Percentiles rank a stretch among this genome's conserved stretches.
These are phyloP conservation scores for Tulasnella sp. DNA, from an alignment of 768 basidiomycete genomes.

Conservation along the genomic window DNA sequence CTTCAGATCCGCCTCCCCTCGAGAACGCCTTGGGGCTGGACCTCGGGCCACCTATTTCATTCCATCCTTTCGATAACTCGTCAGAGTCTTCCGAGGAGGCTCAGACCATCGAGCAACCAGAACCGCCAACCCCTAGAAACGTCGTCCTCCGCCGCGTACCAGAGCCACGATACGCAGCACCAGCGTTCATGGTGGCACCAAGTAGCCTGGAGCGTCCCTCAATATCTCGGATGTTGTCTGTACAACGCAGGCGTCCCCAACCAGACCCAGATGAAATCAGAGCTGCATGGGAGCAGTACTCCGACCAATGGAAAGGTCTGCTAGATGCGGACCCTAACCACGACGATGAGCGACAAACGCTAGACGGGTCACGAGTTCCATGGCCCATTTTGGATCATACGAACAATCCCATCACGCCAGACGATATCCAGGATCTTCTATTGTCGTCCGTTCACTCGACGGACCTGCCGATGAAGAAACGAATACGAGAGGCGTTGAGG, in stretches of 20 bases:
- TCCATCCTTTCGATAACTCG: background rate
- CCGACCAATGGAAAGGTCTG: background rate
- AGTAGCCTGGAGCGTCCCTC: background rate
- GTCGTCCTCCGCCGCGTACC: background rate
- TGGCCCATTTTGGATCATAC: background rate
- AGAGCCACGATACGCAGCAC: background rate
- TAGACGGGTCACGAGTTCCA: background rate
- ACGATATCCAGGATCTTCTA: constrained; percentile 42
- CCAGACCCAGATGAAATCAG: background rate
- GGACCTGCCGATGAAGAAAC: constrained; percentile 48
- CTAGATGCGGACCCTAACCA: background rate
- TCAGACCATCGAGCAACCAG: background rate
- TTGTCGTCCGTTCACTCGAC: constrained; percentile 49
- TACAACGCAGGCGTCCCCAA: background rate
- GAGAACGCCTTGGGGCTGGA: background rate
- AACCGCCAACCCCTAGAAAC: background rate
- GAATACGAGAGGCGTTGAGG: constrained; percentile 56
- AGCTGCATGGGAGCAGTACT: background rate
- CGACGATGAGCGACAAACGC: background rate
- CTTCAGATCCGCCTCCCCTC: background rate
- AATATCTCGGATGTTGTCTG: background rate
- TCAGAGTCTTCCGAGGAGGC: background rate
- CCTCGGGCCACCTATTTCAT: background rate
- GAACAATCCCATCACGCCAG: background rate
- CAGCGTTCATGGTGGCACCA: constrained; percentile 3